Conservation (phyloP, 345 rosid species). For the Toxicodendron radicans region DNA sequence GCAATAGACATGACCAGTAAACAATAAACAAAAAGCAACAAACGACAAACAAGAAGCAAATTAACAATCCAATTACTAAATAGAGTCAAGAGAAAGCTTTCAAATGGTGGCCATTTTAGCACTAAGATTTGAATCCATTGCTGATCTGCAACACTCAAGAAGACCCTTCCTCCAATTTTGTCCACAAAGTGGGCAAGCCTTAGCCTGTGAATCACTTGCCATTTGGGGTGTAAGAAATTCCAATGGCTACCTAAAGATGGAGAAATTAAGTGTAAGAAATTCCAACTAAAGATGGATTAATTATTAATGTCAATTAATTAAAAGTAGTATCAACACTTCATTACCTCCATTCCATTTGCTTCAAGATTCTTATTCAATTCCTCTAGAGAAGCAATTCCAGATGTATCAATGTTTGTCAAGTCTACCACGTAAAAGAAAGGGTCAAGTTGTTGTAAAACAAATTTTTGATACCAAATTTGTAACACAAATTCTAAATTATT, state of each 20-base stretch:
- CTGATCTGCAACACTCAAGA: constrained; percentile 69
- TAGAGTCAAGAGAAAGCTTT: background rate
- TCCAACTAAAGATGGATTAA: background rate
- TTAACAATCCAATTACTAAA: background rate
- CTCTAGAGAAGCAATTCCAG: constrained; percentile 71
- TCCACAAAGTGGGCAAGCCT: constrained; percentile 52
- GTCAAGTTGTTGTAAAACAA: no score
- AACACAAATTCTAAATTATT: no score
- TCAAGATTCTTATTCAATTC: constrained; percentile 60
- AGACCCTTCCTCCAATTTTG: constrained; percentile 65
- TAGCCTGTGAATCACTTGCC: constrained; percentile 86
- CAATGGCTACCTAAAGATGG: constrained; percentile 56
- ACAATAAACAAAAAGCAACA: no score
- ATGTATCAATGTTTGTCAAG: constrained; percentile 69
- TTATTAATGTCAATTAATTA: background rate
- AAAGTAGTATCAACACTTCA: background rate
- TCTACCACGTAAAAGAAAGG: constrained; percentile 31
- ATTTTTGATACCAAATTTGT: no score
- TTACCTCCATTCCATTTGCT: constrained; percentile 58
- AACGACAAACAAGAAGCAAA: background rate
- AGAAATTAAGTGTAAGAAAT: background rate
- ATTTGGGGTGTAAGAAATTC: constrained; percentile 77
- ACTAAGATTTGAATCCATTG: constrained; percentile 52
- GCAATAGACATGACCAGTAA: background rate
- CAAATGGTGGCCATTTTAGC: constrained; percentile 18